A percentile compares a stretch with the other conserved stretches of the same genome.
phyloP scores from a whole-genome alignment of 2,329 filamentous ascomycete species.

The Proliferodiscus dingleyae region DNA sequence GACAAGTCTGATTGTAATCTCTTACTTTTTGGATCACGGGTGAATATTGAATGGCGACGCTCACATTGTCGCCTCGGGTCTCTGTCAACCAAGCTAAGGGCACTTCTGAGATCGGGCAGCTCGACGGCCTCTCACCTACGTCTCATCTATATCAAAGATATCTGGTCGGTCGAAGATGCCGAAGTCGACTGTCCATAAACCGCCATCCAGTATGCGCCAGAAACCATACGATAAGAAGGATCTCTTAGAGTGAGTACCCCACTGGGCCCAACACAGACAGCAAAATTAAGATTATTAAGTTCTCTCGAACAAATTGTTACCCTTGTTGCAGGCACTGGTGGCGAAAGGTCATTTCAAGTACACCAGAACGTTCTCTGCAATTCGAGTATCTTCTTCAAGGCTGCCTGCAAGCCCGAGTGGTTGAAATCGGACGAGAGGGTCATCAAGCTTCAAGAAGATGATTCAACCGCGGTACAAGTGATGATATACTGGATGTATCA shows the following conservation, averaged over 20 bases:
- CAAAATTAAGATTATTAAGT: neutral
- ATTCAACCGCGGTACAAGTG: neutral
- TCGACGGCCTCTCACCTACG: too few species aligned
- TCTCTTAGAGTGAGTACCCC: neutral
- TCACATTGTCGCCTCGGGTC: too few species aligned
- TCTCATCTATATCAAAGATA: too few species aligned
- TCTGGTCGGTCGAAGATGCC: too few species aligned
- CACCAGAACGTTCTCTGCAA: slow-evolving; percentile 14
- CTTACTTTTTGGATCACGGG: too few species aligned
- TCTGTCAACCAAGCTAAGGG: too few species aligned
- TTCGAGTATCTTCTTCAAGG: slow-evolving; percentile 9
- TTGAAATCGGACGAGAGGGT: neutral
- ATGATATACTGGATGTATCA: slow-evolving; percentile 2
- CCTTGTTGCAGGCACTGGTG: slow-evolving; percentile 6
- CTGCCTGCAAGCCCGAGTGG: slow-evolving; percentile 10
- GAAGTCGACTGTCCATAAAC: too few species aligned
- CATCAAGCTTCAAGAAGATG: slow-evolving; percentile 7
- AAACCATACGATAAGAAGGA: neutral
- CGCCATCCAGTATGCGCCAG: neutral
- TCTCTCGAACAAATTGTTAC: slow-evolving; percentile 4
- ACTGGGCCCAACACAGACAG: too few species aligned
- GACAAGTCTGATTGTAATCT: too few species aligned
- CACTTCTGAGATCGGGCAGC: too few species aligned
- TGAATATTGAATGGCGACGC: too few species aligned
- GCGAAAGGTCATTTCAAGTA: neutral